These are phyloP conservation scores for Zymoseptoria brevis DNA, from an alignment of 2,329 filamentous ascomycete genomes.

Conservation along the genomic window DNA sequence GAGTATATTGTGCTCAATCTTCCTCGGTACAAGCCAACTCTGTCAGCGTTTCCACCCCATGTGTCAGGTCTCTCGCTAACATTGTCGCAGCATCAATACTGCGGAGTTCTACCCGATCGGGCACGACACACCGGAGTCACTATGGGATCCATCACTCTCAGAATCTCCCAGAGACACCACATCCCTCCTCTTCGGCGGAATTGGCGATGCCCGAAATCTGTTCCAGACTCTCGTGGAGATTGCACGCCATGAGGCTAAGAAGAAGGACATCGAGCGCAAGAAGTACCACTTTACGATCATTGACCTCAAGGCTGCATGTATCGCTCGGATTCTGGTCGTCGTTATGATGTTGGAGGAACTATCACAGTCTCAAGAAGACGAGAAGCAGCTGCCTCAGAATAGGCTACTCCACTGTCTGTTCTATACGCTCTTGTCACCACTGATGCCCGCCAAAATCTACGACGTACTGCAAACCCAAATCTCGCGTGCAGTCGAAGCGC, in stretches of 20 bases:
- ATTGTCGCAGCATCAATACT: not conserved
- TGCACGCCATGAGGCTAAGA: not conserved
- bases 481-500: not conserved
- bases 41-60: not conserved
- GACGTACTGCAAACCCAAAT: conserved; percentile 5
- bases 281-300: conserved; percentile 9
- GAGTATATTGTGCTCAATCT: conserved; percentile 1
- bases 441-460: conserved; percentile 7
- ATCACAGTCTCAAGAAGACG: not conserved
- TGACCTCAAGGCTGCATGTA: conserved; percentile 4
- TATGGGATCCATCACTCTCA: conserved; percentile 2
- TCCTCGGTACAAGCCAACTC: conserved; percentile 4
- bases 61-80: not conserved
- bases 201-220: conserved; percentile 7
- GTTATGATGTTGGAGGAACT: conserved; percentile 3
- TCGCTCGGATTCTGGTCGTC: conserved; percentile 6
- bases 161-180: conserved; percentile 1
- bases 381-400: not conserved
- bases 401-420: conserved; percentile 1
- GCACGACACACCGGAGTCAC: conserved; percentile 8
- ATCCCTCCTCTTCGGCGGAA: conserved; percentile 8
- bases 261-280: not conserved
- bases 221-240: conserved; percentile 3
- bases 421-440: conserved; percentile 8
- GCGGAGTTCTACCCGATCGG: conserved; percentile 9